These are phyloP conservation scores for Aspergillus tanneri DNA, from an alignment of 2,329 filamentous ascomycete species.

Conservation along the genomic window DNA sequence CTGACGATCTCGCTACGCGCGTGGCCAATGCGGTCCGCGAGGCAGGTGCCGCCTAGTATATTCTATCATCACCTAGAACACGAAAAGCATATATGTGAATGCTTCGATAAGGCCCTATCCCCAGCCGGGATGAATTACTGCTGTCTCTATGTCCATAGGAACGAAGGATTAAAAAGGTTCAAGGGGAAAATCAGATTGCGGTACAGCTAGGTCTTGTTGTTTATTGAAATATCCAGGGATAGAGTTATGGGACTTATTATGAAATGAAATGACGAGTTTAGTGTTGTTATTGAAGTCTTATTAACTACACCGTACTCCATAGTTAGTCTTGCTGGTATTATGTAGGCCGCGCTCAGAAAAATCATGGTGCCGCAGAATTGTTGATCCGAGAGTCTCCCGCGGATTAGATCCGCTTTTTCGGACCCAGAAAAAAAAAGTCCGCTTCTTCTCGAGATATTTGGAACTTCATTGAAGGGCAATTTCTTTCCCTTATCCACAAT, in stretches of 20 bases:
- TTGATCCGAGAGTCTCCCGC: constrained; percentile 37
- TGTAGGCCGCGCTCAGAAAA: background rate
- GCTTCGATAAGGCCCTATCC: too few species aligned
- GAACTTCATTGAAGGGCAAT: constrained; percentile 3
- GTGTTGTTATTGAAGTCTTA: constrained; percentile 17
- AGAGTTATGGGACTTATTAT: constrained; percentile 16
- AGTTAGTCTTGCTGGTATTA: too few species aligned
- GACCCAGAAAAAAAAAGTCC: constrained; percentile 36
- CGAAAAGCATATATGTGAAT: constrained; percentile 9
- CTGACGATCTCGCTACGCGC: constrained; percentile 83
- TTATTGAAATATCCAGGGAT: constrained; percentile 11
- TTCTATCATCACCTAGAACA: too few species aligned
- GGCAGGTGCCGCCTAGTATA: constrained; percentile 37
- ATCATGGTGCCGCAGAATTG: constrained; percentile 36
- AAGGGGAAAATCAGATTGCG: background rate
- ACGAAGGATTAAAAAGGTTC: background rate
- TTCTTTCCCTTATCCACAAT: background rate
- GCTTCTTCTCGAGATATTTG: constrained; percentile 16
- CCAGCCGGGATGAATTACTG: background rate
- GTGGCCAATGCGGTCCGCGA: constrained; percentile 74
- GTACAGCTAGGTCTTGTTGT: background rate
- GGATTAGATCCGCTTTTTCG: constrained; percentile 30
- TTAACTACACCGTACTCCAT: too few species aligned
- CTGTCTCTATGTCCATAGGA: background rate
- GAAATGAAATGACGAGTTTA: constrained; percentile 18